These are phyloP conservation scores for Candida ortonii DNA, from an alignment of 805 yeast genomes.

Conservation along the genomic window DNA sequence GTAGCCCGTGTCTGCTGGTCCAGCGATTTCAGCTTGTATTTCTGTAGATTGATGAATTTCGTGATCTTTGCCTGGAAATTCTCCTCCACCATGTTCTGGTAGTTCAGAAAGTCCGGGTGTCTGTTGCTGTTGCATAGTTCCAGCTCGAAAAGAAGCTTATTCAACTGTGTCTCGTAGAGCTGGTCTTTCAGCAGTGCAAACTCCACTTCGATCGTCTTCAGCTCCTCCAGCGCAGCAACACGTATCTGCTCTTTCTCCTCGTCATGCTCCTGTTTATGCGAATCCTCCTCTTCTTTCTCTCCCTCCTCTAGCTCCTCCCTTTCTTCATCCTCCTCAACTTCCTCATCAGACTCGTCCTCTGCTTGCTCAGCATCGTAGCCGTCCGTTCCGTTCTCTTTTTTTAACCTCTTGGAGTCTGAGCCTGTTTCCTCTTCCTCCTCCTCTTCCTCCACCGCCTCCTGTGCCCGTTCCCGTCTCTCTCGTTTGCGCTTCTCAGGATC, in stretches of 20 bases:
- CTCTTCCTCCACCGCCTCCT: constrained; percentile 18
- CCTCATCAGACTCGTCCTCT: constrained; percentile 25
- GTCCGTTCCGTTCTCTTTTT: constrained; percentile 10
- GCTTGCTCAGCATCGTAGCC: constrained; percentile 17
- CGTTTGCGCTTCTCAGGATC: constrained; percentile 39
- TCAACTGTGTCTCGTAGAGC: constrained; percentile 78
- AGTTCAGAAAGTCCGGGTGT: constrained; percentile 83
- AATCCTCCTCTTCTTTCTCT: constrained; percentile 26
- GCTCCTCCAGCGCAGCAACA: constrained; percentile 63
- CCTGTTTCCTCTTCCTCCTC: constrained; percentile 18
- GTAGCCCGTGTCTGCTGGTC: constrained; percentile 77
- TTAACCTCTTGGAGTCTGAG: constrained; percentile 11
- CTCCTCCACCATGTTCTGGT: constrained; percentile 66
- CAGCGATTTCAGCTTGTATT: constrained; percentile 72
- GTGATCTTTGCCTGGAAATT: constrained; percentile 68
- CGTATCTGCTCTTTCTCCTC: constrained; percentile 42
- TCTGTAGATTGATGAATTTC: constrained; percentile 37
- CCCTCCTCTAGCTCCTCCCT: constrained; percentile 28
- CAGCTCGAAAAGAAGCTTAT: constrained; percentile 74
- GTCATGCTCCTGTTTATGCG: constrained; percentile 24
- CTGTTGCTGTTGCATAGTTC: constrained; percentile 84
- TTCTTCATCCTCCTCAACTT: constrained; percentile 26
- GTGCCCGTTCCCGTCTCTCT: too few species aligned
- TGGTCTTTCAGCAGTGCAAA: constrained; percentile 85
- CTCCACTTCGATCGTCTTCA: constrained; percentile 77